These are phyloP conservation scores for Mycena vitilis DNA, from an alignment of 768 basidiomycete species.

Conservation along the genomic window DNA sequence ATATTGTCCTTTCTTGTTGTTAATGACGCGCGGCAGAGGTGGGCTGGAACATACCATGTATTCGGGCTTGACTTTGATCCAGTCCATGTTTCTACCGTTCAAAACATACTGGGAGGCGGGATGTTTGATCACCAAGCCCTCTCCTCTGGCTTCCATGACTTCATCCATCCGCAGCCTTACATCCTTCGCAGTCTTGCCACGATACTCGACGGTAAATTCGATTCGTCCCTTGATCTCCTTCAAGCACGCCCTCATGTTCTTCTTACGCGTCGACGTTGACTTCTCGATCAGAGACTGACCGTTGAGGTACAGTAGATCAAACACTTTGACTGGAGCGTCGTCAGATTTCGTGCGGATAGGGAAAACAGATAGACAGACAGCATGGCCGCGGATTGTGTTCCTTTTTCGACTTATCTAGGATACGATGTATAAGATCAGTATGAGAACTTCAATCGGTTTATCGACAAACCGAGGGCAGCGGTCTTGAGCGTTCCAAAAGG, in stretches of 20 bases:
- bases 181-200: conserved; percentile 84
- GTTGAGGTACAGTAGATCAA: conserved; percentile 92
- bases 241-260: conserved; percentile 76
- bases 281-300: conserved; percentile 81
- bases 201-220: conserved; percentile 79
- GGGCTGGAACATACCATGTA: conserved; percentile 70
- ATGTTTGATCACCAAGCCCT: conserved; percentile 94
- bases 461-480: conserved; percentile 78
- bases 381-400: conserved; percentile 87
- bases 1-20: conserved; percentile 74
- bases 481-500: conserved; percentile 96
- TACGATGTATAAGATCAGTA: conserved; percentile 5
- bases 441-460: neutral
- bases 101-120: conserved; percentile 82
- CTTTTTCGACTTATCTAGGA: conserved; percentile 74
- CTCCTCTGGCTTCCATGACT: conserved; percentile 87
- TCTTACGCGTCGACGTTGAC: conserved; percentile 81
- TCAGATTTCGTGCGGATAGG: conserved; percentile 4
- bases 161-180: conserved; percentile 84
- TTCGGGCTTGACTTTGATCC: conserved; percentile 95
- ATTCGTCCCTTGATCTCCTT: conserved; percentile 80
- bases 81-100: conserved; percentile 89
- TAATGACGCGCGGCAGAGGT: neutral
- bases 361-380: conserved; percentile 64
- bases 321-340: conserved; percentile 85